A percentile compares a stretch with the other conserved stretches of the same genome.
Evolutionary conservation across 2,329 filamentous ascomycete genomes (phyloP).

Genomic region (Huntiella bhutanensis): DNA sequence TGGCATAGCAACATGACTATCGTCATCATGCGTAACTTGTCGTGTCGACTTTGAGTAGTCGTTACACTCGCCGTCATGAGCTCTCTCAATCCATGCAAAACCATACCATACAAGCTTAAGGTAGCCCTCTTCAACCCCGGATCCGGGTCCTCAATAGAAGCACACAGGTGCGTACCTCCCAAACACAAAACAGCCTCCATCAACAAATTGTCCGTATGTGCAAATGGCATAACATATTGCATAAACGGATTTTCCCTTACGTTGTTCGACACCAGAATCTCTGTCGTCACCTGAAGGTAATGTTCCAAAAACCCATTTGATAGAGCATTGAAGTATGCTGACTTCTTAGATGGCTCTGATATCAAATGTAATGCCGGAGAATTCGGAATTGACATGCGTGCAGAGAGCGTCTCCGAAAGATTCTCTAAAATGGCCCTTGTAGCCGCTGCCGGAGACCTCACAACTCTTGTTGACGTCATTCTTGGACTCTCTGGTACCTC

Average conservation of each 20-base stretch:
- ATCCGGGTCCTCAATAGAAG: slow-evolving; percentile 9
- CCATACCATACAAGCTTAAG: slow-evolving; percentile 7
- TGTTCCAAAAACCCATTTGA: slow-evolving; percentile 11
- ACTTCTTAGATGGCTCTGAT: slow-evolving; percentile 2
- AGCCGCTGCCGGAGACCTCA: neutral
- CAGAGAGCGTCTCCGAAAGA: neutral
- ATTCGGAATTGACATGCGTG: neutral
- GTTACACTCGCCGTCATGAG: slow-evolving; percentile 6
- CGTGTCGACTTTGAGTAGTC: slow-evolving; percentile 4
- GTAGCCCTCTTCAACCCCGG: slow-evolving; percentile 7
- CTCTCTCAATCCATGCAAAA: slow-evolving; percentile 7
- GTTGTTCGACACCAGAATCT: slow-evolving; percentile 10
- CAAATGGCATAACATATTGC: slow-evolving; percentile 11
- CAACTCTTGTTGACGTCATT: neutral
- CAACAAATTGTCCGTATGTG: slow-evolving; percentile 8
- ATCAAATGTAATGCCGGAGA: slow-evolving; percentile 4
- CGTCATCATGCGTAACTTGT: slow-evolving; percentile 9
- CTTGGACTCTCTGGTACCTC: too few relatives aligned
- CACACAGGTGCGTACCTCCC: slow-evolving; percentile 10
- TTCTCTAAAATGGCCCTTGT: neutral
- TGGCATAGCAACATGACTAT: slow-evolving; percentile 11
- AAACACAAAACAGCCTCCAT: slow-evolving; percentile 11
- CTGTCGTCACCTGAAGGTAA: slow-evolving; percentile 10
- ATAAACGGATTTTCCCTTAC: slow-evolving; percentile 10
- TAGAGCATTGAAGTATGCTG: slow-evolving; percentile 6